Base-by-base conservation (phyloP, 768 basidiomycete genomes). In the Lentinula boryana region DNA sequence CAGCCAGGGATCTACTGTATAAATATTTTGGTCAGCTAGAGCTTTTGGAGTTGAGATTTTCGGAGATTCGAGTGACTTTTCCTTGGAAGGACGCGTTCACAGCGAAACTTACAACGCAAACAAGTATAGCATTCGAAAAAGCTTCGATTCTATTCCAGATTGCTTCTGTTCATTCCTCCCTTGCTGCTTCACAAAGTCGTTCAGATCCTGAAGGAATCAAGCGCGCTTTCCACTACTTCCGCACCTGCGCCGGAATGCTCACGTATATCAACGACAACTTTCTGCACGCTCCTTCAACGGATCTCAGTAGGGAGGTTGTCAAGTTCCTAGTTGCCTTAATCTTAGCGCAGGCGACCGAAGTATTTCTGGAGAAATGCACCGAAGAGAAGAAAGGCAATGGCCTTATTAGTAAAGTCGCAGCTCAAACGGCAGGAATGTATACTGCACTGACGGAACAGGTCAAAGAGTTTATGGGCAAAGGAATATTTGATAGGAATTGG, bases 211-310 rank as follows among this genome's bases (percentile, higher is more conserved):
- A 98, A 72, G 95, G 95, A 18, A 73, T 93, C 67, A 98, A 97
- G 74, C 85, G 93, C 36, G 86, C 96, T 0, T 99, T 97, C 76
- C 85, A 93, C 74, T 95, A 93, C 74, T 91, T 93, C 67, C 80
- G 89, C 16, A 86, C 90, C 10, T 87, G 91, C 44, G 93, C 95
- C 2, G 97, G 97, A 18, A 97, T 99, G 93, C 85, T 98, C 69
- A 93, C 88, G 5, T 99, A 98, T 72, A 95, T 99, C 78, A 98
- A 98, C 76, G 97, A 99, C 74, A 98, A 99, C 82, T 99, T 99
- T 72, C 78, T 99, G 0, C 97, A 99, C 68, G 97, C 96, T 0
- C 97, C 97, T 0, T 94, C 91, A 21, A 97, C 93, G 1, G 97
- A 98, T 75, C 84, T 98, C 49, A 89, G 88, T 68, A 82, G 93